Base-by-base conservation (phyloP, 176 grass and related monocot species). In the Cocos nucifera region DNA sequence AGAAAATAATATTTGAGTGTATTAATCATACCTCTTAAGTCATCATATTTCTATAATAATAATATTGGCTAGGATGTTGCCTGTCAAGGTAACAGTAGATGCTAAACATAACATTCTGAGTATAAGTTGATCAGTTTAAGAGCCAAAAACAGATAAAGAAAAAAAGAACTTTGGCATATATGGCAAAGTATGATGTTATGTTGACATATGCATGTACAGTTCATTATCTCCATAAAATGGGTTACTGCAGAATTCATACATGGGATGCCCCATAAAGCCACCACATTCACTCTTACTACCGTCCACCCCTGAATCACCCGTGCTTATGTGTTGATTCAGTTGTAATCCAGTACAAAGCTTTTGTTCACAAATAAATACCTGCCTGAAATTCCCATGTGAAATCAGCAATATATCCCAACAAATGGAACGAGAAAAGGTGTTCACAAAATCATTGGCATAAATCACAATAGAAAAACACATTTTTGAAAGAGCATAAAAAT, bases 281-380 rank as follows among this genome's bases (percentile, higher is more conserved):
- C 79, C 76, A 39, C 84, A 84, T 66, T 97, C 92, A 67, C 83
- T 80, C 64, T 97, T 81, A 67, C 75, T 88, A 35, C 93, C 93
- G 85, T 98, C 93, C 22, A 98, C 93, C 64, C 92, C 93, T 62
- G 87, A 86, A 64, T 98, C 93, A 55, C 87, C 87, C 30, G 78
- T 80, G 69, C 79, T 88, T 65, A 70, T 80, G 75, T 92, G 93
- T 50, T 92, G 84, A 69, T 67, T 55, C 75, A 98, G 69, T 60
- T 98, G 84, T 27, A 66, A 9, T 51, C 79, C 83, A 66, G 81
- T 81, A 75, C 92, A 92, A 65, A 98, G 76, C 73, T 98, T 92
- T 44, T 92, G 93, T 63, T 98, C 93, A 62, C 84, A 98, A 70
- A 89, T 98, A 63, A 98, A 98, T 48, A 98, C 79, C 89, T 95